Evolutionary conservation across 2,329 filamentous ascomycete species (phyloP).

Genomic region (Aureobasidium lini): DNA sequence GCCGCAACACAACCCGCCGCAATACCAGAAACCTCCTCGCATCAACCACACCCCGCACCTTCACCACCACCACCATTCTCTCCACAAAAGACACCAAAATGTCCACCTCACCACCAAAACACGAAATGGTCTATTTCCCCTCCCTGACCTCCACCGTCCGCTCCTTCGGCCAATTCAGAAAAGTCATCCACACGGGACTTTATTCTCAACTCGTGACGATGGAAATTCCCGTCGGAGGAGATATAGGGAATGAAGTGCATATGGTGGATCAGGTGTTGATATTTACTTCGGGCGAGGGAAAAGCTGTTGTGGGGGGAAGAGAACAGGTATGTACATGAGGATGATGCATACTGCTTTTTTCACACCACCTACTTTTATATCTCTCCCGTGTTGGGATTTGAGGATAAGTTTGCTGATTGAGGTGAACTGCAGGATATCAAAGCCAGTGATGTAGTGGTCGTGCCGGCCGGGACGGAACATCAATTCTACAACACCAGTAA

Average conservation of each 20-base stretch:
- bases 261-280: constrained; percentile 58
- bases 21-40: not conserved
- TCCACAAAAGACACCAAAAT: constrained; percentile 29
- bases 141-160: constrained; percentile 48
- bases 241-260: constrained; percentile 62
- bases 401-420: not conserved
- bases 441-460: constrained; percentile 48
- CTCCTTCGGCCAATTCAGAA: constrained; percentile 51
- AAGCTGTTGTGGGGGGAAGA: constrained; percentile 52
- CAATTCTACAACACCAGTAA: constrained; percentile 56
- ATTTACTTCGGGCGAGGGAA: constrained; percentile 53
- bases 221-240: constrained; percentile 55
- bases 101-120: constrained; percentile 27
- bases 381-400: not conserved
- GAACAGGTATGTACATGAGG: constrained; percentile 38
- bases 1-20: not conserved
- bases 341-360: too few relatives aligned
- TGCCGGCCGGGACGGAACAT: constrained; percentile 58
- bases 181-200: constrained; percentile 55
- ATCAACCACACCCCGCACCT: constrained; percentile 13
- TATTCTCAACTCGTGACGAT: constrained; percentile 58
- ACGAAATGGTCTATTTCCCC: constrained; percentile 55
- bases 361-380: not conserved
- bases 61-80: constrained; percentile 20
- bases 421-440: not conserved